Base-by-base conservation (phyloP, 2,329 filamentous ascomycete species). In the Lasiodiplodia gonubiensis region DNA sequence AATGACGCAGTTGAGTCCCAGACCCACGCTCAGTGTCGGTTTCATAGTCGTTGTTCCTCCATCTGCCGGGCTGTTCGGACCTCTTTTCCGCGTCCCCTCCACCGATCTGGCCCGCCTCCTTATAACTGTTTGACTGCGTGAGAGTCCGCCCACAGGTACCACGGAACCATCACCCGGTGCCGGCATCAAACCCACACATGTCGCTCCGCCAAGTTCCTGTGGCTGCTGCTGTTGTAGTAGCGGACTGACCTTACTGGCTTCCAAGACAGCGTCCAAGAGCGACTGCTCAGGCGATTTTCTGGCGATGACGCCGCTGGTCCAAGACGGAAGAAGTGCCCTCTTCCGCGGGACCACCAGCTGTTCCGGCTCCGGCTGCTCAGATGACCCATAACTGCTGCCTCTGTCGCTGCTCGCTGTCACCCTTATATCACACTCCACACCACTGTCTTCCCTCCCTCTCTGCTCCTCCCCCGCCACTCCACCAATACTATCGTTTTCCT, bases 391-490 rank as follows among this genome's bases (percentile, higher is more conserved):
- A 18, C 42, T 49, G 37, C 57, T 51, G 25, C 27, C 57, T 42
- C 8, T 46, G 27, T 30, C 39, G n/a, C 23, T 18, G 12, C 23
- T 18, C 37, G 12, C 39, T 25, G 10, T 25, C n/a, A 35, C 39
- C 52, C 3, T 21, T 8, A 33, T 21, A 25, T 35, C 59, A 27
- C 49, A 37, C 12, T 37, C 27, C 5, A 63, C 59, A 23, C 48
- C 64, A 23, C 55, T 69, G 35, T 51, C 54, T 49, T 53, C 46
- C 52, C 54, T 51, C 37, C 27, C 52, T 51, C 39, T 39, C 33
- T 48, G 63, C 25, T 59, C 67, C n/a, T n/a, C n/a, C n/a, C n/a
- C n/a, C n/a, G n/a, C n/a, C 64, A 68, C 66, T 69, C 39, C 57
- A 25, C 23, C 21, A 37, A 30, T 37, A 37, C 27, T 14, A 4